Evolutionary conservation across 2,329 filamentous ascomycete genomes (phyloP).

Genomic region (Alternaria atra): DNA sequence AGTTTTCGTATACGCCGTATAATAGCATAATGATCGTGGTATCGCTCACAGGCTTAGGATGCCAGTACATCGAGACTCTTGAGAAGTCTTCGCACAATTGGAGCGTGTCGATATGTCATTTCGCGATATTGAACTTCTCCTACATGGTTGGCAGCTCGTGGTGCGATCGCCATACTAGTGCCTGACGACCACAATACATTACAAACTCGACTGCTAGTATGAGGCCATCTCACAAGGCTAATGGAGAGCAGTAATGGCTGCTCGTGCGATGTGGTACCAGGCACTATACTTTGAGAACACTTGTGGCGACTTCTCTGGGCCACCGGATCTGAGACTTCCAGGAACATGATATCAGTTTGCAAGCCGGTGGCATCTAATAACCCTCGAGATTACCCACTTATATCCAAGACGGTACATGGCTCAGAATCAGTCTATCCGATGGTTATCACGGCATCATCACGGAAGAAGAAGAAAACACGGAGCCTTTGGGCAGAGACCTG

Average conservation of each 20-base stretch:
- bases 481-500: background rate
- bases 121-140: no score
- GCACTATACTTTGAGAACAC: background rate
- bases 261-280: background rate
- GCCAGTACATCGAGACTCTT: no score
- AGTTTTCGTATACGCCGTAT: background rate
- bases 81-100: no score
- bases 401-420: background rate
- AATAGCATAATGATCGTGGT: background rate
- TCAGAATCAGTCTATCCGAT: background rate
- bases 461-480: background rate
- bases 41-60: no score
- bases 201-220: no score
- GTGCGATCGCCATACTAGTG: no score
- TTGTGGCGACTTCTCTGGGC: background rate
- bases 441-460: conserved; percentile 1
- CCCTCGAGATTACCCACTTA: background rate
- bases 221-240: no score
- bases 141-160: no score
- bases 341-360: background rate
- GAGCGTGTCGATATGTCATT: no score
- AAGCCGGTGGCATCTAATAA: background rate
- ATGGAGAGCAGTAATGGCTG: no score
- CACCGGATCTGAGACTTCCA: background rate
- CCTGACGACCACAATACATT: no score